Conservation (phyloP, 257 asterid genomes). For the Anisodus acutangulus region DNA sequence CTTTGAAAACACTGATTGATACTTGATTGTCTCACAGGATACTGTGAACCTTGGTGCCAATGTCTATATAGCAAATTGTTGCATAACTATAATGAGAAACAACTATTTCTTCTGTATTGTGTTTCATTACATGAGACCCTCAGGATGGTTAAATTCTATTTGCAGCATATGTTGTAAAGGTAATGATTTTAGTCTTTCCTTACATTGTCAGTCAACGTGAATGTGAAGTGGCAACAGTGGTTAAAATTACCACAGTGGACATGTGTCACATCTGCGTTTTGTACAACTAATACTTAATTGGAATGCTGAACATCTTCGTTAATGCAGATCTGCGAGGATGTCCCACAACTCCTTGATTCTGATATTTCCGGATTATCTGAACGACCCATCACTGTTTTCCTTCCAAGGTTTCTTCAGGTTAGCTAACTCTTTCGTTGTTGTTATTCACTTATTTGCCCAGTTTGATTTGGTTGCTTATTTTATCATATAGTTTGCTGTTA, state of each 20-base stretch:
- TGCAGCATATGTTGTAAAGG: conserved; percentile 1
- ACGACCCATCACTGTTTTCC: conserved; percentile 80
- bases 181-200: not conserved
- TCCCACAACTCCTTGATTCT: conserved; percentile 81
- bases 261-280: not conserved
- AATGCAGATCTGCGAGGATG: conserved; percentile 79
- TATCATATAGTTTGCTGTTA: not conserved
- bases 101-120: not conserved
- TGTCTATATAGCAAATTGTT: not conserved
- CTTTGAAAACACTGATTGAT: too few relatives aligned
- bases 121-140: conserved; percentile 14
- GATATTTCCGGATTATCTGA: conserved; percentile 82
- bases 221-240: not conserved
- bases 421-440: conserved; percentile 17
- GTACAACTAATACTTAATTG: not conserved
- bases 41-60: not conserved
- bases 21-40: not conserved
- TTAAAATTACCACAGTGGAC: not conserved
- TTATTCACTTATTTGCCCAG: not conserved
- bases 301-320: not conserved
- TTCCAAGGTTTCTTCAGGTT: conserved; percentile 93
- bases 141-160: not conserved
- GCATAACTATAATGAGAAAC: conserved; percentile 15
- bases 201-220: not conserved
- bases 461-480: conserved; percentile 15